Evolutionary conservation across 176 grass and related monocot genomes (phyloP).

Genomic region (Bromus sterilis): DNA sequence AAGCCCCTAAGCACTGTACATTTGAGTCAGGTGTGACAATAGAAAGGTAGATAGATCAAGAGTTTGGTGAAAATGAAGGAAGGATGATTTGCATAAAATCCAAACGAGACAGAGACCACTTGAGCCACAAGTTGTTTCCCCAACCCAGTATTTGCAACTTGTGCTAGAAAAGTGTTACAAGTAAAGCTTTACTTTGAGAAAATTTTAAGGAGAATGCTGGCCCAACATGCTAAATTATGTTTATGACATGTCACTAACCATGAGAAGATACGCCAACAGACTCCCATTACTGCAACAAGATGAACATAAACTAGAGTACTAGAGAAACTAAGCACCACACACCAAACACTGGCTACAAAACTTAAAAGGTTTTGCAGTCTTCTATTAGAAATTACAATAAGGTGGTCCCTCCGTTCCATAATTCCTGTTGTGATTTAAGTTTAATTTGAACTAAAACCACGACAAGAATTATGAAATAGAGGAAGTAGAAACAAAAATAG

Average conservation of each 20-base stretch:
- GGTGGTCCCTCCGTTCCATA: too few species aligned
- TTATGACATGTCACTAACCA: neutral
- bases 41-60: too few species aligned
- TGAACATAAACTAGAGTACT: neutral
- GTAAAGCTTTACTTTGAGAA: neutral
- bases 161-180: neutral
- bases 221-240: neutral
- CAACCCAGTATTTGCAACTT: neutral
- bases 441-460: too few species aligned
- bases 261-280: neutral
- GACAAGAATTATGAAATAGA: too few species aligned
- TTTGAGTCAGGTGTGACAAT: too few species aligned
- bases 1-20: too few species aligned
- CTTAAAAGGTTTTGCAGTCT: neutral
- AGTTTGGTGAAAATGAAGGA: too few species aligned
- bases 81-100: too few species aligned
- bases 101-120: too few species aligned
- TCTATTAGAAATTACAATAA: neutral
- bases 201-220: neutral
- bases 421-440: too few species aligned
- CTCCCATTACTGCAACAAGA: neutral
- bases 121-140: neutral
- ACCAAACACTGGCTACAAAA: neutral
- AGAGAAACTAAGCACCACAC: neutral
- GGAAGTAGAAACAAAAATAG: constrained; percentile 10